Conservation (phyloP, 2,329 filamentous ascomycete species). For the Cytospora mali region DNA sequence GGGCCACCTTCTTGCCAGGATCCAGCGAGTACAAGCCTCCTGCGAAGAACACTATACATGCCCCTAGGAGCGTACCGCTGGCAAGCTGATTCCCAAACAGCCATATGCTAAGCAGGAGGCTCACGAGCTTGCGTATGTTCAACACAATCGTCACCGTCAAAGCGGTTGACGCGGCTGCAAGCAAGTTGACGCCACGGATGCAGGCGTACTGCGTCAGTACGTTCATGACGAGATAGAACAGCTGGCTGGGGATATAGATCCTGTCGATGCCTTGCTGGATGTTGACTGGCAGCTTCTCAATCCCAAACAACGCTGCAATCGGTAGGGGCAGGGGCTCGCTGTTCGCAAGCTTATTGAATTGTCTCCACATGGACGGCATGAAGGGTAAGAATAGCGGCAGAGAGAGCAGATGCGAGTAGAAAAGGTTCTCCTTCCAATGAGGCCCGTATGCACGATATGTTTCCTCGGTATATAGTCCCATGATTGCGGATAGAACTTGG, state of each 20-base stretch:
- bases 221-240: constrained; percentile 72
- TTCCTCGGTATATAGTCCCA: constrained; percentile 93
- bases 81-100: constrained; percentile 87
- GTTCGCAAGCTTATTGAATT: constrained; percentile 64
- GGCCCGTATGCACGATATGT: constrained; percentile 84
- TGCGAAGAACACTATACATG: constrained; percentile 82
- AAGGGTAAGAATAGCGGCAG: constrained; percentile 78
- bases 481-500: constrained; percentile 87
- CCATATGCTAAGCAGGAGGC: constrained; percentile 87
- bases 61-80: constrained; percentile 76
- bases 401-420: constrained; percentile 82
- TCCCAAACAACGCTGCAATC: constrained; percentile 37
- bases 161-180: constrained; percentile 85
- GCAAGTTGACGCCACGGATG: constrained; percentile 93
- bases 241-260: constrained; percentile 64
- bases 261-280: constrained; percentile 43
- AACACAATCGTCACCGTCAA: constrained; percentile 95
- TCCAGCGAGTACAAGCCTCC: constrained; percentile 92
- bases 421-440: constrained; percentile 93
- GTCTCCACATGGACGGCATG: constrained; percentile 62
- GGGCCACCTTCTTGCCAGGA: constrained; percentile 43
- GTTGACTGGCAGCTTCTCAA: constrained; percentile 40
- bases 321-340: constrained; percentile 63
- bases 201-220: constrained; percentile 92
- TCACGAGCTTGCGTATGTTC: constrained; percentile 92